Evolutionary conservation across 2,329 filamentous ascomycete species (phyloP).

Genomic region (Colletotrichum lupini): DNA sequence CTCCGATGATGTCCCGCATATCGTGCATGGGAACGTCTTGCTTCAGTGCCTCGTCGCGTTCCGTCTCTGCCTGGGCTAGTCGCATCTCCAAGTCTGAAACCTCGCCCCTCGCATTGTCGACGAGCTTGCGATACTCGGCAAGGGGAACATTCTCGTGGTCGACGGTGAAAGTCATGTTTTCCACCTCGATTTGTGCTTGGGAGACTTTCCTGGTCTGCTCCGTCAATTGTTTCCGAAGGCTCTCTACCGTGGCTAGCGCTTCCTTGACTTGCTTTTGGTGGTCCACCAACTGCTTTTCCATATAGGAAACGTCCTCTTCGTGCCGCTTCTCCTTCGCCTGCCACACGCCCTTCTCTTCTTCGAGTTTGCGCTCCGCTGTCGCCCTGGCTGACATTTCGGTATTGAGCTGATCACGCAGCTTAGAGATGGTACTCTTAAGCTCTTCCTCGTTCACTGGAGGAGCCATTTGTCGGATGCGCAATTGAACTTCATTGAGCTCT

Average conservation of each 20-base stretch:
- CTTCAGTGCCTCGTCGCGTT: neutral
- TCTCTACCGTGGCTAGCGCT: neutral
- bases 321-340: neutral
- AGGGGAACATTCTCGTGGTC: neutral
- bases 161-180: neutral
- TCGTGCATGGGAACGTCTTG: neutral
- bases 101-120: conserved; percentile 24
- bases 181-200: neutral
- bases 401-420: neutral
- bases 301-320: neutral
- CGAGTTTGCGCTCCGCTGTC: neutral
- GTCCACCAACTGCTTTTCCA: neutral
- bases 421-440: neutral
- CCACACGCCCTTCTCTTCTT: neutral
- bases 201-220: neutral
- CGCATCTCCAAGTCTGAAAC: neutral
- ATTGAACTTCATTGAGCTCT: neutral
- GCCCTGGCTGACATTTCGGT: neutral
- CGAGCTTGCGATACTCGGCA: conserved; percentile 10
- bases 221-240: neutral
- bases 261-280: neutral
- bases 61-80: neutral
- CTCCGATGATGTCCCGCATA: neutral
- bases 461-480: neutral
- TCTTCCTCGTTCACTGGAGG: neutral